phyloP scores from a whole-genome alignment of 2,329 filamentous ascomycete species.

The Truncatella angustata region DNA sequence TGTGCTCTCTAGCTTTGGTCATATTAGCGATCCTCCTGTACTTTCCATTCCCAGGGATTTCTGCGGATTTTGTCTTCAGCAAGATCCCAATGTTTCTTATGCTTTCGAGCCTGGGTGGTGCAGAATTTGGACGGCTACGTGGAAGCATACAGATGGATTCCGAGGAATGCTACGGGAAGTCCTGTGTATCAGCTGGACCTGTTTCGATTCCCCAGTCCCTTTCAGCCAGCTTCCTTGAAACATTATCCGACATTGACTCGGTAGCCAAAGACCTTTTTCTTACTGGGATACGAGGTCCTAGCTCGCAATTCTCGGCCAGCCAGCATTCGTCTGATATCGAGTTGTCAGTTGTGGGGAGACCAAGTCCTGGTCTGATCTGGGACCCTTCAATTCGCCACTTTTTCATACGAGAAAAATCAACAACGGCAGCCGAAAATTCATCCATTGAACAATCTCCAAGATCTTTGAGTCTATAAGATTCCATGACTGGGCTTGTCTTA shows the following conservation, averaged over 20 bases:
- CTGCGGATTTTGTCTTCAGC: not conserved
- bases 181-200: not conserved
- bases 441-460: not conserved
- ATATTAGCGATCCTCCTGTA: not conserved
- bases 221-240: not conserved
- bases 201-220: not conserved
- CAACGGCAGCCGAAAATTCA: not conserved
- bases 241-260: not conserved
- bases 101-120: not conserved
- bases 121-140: not conserved
- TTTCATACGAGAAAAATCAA: not conserved
- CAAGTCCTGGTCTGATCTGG: not conserved
- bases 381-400: not conserved
- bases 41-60: not conserved
- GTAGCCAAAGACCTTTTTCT: too few species aligned
- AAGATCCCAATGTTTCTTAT: not conserved
- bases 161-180: not conserved
- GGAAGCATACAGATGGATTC: not conserved
- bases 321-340: slow-evolving; percentile 1
- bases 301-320: not conserved
- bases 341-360: not conserved
- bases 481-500: too few species aligned
- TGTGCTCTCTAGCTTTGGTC: not conserved
- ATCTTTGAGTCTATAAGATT: too few species aligned
- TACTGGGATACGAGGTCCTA: too few species aligned